Percentiles rank a stretch among this genome's conserved stretches.
These are phyloP conservation scores for Stephania yunnanensis DNA, from an alignment of 164 flowering plant species.

Conservation along the genomic window DNA sequence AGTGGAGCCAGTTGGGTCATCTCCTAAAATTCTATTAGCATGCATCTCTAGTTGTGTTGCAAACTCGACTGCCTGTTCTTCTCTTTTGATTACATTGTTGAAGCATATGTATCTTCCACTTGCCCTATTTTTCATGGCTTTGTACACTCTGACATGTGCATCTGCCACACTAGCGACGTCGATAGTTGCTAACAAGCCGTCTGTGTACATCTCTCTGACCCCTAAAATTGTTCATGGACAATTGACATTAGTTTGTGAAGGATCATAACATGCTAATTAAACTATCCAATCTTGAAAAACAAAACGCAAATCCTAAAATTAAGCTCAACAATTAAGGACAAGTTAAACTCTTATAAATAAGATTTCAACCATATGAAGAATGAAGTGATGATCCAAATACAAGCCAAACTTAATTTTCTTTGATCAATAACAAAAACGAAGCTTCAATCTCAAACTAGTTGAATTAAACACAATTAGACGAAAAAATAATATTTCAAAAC, in stretches of 20 bases:
- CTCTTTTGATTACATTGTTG: slow-evolving; percentile 33
- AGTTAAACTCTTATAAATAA: too few relatives aligned
- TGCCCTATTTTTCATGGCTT: slow-evolving; percentile 44
- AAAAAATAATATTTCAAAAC: too few relatives aligned
- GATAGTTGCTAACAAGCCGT: slow-evolving; percentile 53
- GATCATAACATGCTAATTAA: too few relatives aligned
- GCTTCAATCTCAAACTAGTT: not conserved
- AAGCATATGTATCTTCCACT: slow-evolving; percentile 65
- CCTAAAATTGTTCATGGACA: slow-evolving; percentile 27
- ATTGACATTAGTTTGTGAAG: not conserved
- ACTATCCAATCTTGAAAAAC: not conserved
- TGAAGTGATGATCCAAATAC: not conserved
- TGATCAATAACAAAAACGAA: too few relatives aligned
- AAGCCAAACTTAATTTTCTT: too few relatives aligned
- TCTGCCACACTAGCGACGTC: slow-evolving; percentile 49
- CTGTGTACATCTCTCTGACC: slow-evolving; percentile 45
- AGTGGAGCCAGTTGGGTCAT: not conserved
- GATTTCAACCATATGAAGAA: too few relatives aligned
- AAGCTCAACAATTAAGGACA: too few relatives aligned
- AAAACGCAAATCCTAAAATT: too few relatives aligned
- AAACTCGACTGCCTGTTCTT: slow-evolving; percentile 35
- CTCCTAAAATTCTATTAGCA: slow-evolving; percentile 17
- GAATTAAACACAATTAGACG: not conserved
- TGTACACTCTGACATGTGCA: slow-evolving; percentile 51
- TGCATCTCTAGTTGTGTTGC: slow-evolving; percentile 34